Base-by-base conservation (phyloP, 2,329 filamentous ascomycete genomes). In the Chaetomiaceae sp. region DNA sequence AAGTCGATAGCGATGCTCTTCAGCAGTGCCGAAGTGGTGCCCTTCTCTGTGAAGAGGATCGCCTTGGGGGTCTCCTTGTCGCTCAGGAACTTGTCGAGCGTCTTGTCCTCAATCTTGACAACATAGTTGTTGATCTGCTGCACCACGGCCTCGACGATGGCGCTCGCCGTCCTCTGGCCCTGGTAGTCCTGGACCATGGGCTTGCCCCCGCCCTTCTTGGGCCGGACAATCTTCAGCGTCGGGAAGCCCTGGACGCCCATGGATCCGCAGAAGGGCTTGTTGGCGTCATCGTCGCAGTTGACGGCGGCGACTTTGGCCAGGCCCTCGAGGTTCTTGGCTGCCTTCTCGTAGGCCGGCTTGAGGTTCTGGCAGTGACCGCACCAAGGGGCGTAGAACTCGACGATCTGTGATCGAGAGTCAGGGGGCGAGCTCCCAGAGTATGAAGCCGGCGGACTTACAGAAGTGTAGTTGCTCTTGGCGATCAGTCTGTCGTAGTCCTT, bases 281-380 rank as follows among this genome's bases (percentile, higher is more conserved):
- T 99, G 60, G 78, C 74, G 50, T 96, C 92, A 29, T 95, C 91
- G 66, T 99, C 92, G 71, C 94, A 99, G 72, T 99, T 88, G 60
- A 99, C 78, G 51, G 95, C 94, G 44, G 90, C 94, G 38, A 99
- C 92, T 65, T 96, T 95, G 64, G 91, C 94, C 14, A 97, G 80
- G 14, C 94, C 94, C n/a, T 87, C 82, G 54, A 99, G 85, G 64
- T 85, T 90, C 65, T 87, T 88, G 63, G 94, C 94, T 2, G 86
- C 91, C 72, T 96, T 96, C 71, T 97, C 92, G 73, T 94, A 99
- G 40, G 89, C 89, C 3, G 91, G 92, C 74, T 96, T 91, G 65
- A 99, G 86, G 73, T 88, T 96, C 73, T 96, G 82, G 76, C 94
- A 99, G 74, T 97, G 94, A 38, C 92, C 94, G 66, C 94, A 97